Evolutionary conservation across 2,329 filamentous ascomycete species (phyloP).

Genomic region (Pezicula rhizophila): DNA sequence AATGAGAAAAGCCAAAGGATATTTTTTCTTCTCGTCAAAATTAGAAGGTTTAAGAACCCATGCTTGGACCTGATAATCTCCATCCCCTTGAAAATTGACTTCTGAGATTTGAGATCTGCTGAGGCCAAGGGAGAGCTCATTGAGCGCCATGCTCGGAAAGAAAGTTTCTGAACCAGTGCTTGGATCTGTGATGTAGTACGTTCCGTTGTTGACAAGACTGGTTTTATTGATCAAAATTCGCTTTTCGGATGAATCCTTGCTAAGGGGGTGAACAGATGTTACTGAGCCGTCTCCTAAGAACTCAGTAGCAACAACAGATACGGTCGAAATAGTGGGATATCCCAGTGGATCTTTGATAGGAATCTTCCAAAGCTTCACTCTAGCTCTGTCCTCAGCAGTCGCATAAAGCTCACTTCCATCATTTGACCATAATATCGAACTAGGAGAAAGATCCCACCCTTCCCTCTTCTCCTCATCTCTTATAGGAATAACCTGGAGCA

Average conservation of each 20-base stretch:
- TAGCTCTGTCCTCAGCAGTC: not conserved
- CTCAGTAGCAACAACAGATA: not conserved
- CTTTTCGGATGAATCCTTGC: not conserved
- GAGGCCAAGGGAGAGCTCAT: not conserved
- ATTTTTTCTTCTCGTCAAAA: conserved; percentile 65
- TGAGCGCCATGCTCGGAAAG: not conserved
- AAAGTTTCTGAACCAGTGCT: too few relatives aligned
- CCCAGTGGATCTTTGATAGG: not conserved
- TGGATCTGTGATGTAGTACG: not conserved
- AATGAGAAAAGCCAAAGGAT: conserved; percentile 69
- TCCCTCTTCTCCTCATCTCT: not conserved
- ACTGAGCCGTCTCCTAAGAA: not conserved
- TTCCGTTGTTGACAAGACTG: not conserved
- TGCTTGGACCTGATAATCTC: conserved; percentile 56
- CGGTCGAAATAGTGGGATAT: not conserved
- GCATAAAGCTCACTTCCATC: not conserved
- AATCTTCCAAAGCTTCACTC: not conserved
- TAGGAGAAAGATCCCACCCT: not conserved
- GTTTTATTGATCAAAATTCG: not conserved
- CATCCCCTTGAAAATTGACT: conserved; percentile 59
- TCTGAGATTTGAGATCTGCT: conserved; percentile 51
- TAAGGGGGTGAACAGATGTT: not conserved
- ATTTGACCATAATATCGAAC: not conserved
- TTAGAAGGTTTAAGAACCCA: conserved; percentile 43
- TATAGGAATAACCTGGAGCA: not conserved